These are phyloP conservation scores for Pugionium dolabratum DNA, from an alignment of 345 rosid genomes.

Conservation along the genomic window DNA sequence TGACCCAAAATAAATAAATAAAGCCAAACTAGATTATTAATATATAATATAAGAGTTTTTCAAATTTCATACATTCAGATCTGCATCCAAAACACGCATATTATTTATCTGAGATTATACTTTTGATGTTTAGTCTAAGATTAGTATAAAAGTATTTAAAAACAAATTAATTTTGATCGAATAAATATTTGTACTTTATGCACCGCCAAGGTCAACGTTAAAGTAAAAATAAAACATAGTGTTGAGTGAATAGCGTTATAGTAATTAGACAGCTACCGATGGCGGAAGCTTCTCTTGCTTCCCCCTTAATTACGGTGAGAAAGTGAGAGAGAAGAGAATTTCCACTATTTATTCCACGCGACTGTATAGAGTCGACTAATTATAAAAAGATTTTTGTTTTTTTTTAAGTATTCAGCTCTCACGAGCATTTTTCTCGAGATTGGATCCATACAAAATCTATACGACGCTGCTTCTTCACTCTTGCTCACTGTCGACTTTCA, in stretches of 20 bases:
- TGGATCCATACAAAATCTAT: constrained; percentile 55
- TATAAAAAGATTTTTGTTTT: not conserved
- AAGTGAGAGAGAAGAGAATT: not conserved
- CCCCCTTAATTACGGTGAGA: constrained; percentile 23
- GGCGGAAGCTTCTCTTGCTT: constrained; percentile 37
- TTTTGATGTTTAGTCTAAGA: no score
- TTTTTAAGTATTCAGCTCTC: not conserved
- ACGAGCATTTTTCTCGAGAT: constrained; percentile 30
- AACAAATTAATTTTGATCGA: not conserved
- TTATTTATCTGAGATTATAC: no score
- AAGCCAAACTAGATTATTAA: no score
- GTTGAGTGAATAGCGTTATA: not conserved
- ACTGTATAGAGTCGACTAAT: constrained; percentile 14
- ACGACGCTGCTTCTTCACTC: constrained; percentile 26
- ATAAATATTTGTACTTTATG: constrained; percentile 22
- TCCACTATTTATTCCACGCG: no score
- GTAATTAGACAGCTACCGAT: constrained; percentile 29
- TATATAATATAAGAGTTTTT: no score
- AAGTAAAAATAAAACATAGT: not conserved
- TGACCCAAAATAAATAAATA: no score
- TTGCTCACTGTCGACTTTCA: constrained; percentile 25
- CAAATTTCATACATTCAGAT: no score
- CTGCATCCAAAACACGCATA: no score
- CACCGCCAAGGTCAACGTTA: constrained; percentile 29
- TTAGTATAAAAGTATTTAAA: no score